Evolutionary conservation across 2,329 filamentous ascomycete genomes (phyloP), one percentile per base, ranked within the genome.

Genomic region (Colletotrichum falcatum): DNA sequence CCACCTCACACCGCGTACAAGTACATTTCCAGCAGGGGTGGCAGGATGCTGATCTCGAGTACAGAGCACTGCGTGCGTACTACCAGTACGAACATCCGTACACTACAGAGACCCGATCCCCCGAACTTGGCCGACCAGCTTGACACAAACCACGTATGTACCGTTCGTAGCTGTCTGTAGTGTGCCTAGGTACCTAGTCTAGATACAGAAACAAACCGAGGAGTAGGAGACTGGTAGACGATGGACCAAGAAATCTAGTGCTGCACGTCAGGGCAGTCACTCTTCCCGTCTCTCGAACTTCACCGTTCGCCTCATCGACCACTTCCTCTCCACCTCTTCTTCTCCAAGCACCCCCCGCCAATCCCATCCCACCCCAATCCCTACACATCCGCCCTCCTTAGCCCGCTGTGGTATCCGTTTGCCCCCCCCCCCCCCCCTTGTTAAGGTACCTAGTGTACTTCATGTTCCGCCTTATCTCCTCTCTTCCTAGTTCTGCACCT

Each of bases 381-480:
- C 65, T 70, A 33, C 30, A 71, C 69, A 65, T 70, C 59, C 65
- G 65, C 68, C 68, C 65, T 71, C 68, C 58, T 63, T 65, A 66
- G 63, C 49, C 68, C 46, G 53, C 63, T 70, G 56, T 61, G 67
- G 64, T 67, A 70, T 67, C 58, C 67, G 64, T 70, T 44, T 48
- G 61, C 46, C 65, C 46, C 68, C 37, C 59, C 46, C 68, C 68
- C 68, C 28, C 61, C 48, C 28, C 28, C 11, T 14, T 55, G 53
- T 33, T 37, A 33, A 58, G 61, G 60, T 71, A 55, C 30, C 7
- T 33, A n/a, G n/a, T n/a, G n/a, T n/a, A 33, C 69, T 42, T 64
- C 69, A 62, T 56, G 65, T 69, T 60, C 69, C 69, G 69, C 69
- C 69, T 71, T 69, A 71, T 68, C 69, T 71, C 60, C 59, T 61